These are phyloP conservation scores for Apiospora koreana DNA, from an alignment of 2,329 filamentous ascomycete genomes.

Conservation along the genomic window DNA sequence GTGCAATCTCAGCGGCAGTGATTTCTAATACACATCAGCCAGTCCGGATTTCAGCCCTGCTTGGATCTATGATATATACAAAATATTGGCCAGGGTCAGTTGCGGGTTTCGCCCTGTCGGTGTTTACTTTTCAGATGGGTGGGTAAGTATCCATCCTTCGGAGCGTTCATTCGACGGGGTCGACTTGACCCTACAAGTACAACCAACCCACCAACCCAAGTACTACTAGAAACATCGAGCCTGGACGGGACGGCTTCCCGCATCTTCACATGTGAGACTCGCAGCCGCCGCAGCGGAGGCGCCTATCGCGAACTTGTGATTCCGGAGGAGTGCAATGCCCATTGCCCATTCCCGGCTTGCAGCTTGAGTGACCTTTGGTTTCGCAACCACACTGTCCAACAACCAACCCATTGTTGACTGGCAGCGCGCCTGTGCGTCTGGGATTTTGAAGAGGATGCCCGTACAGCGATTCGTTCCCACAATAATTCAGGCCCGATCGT, in stretches of 20 bases:
- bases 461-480: neutral
- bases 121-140: neutral
- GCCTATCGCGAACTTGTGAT: neutral
- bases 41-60: neutral
- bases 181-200: neutral
- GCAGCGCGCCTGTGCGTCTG: neutral
- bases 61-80: neutral
- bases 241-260: neutral
- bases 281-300: too few species aligned
- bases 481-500: neutral
- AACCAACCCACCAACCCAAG: too few species aligned
- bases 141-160: neutral
- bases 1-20: neutral
- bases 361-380: neutral
- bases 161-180: neutral
- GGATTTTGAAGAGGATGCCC: neutral
- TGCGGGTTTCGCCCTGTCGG: neutral
- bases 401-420: neutral
- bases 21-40: neutral
- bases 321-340: neutral
- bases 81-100: neutral
- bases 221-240: neutral
- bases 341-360: too few species aligned
- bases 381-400: neutral
- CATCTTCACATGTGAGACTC: neutral